A percentile compares a stretch with the other conserved stretches of the same genome.
phyloP scores from a whole-genome alignment of 208 protist species.

The Acanthamoeba healyi region DNA sequence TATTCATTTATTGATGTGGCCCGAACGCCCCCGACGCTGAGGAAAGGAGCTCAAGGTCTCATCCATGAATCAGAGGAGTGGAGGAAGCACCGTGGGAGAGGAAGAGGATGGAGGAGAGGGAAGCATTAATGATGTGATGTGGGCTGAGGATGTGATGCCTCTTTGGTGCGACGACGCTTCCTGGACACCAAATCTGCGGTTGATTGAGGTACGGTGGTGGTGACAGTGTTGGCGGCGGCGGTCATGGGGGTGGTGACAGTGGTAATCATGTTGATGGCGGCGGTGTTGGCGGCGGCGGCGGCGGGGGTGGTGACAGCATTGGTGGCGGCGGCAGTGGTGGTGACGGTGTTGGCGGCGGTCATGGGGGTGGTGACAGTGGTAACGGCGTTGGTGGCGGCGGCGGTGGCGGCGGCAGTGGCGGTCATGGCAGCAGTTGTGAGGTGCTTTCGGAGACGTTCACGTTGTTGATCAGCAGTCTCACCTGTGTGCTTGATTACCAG shows the following conservation, averaged over 20 bases:
- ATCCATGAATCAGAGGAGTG: too few species aligned
- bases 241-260: too few species aligned
- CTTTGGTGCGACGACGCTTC: background rate
- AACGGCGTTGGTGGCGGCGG: background rate
- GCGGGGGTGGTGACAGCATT: background rate
- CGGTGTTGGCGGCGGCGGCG: background rate
- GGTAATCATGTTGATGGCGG: background rate
- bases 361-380: too few species aligned
- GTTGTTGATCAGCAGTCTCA: background rate
- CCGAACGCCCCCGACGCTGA: background rate
- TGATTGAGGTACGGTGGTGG: background rate
- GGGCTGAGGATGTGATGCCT: background rate
- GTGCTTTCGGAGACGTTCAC: background rate
- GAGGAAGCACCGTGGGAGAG: too few species aligned
- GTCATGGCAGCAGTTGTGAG: background rate
- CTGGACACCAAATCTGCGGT: background rate
- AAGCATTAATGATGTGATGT: too few species aligned
- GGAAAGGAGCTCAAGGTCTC: too few species aligned
- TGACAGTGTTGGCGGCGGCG: background rate
- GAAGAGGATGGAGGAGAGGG: background rate
- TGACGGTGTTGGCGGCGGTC: too few species aligned
- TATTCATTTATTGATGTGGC: background rate
- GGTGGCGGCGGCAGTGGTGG: background rate
- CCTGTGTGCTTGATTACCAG: background rate
- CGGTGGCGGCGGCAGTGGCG: background rate